phyloP scores from a whole-genome alignment of 371 early-diverging fungal genomes.

The Capillidium rhysosporum region DNA sequence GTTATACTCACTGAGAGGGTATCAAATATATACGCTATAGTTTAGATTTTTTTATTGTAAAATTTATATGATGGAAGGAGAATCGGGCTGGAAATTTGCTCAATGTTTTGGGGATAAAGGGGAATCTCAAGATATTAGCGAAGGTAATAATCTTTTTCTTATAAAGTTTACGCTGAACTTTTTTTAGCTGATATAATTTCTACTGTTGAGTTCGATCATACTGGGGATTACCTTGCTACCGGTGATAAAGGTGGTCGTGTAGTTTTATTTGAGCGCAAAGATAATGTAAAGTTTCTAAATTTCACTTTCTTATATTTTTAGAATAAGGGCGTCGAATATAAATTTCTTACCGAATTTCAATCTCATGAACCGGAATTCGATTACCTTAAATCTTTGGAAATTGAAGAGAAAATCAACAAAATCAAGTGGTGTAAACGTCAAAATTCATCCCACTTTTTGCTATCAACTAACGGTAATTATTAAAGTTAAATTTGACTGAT shows the following conservation, averaged over 20 bases:
- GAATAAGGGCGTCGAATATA: slow-evolving; percentile 98
- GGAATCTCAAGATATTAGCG: slow-evolving; percentile 91
- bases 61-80: slow-evolving; percentile 17
- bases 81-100: slow-evolving; percentile 83
- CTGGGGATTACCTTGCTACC: slow-evolving; percentile 92
- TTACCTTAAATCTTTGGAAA: slow-evolving; percentile 97
- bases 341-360: slow-evolving; percentile 96
- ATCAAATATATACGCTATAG: no score
- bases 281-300: slow-evolving; percentile 45
- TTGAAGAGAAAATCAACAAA: slow-evolving; percentile 98
- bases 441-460: slow-evolving; percentile 86
- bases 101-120: slow-evolving; percentile 99
- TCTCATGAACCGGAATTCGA: slow-evolving; percentile 99
- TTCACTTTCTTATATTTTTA: slow-evolving; percentile 13
- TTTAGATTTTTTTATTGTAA: no score
- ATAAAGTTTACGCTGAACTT: background rate
- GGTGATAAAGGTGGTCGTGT: slow-evolving; percentile 96
- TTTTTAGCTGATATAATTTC: slow-evolving; percentile 91
- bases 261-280: slow-evolving; percentile 90
- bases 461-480: slow-evolving; percentile 83
- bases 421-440: slow-evolving; percentile 93
- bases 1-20: no score
- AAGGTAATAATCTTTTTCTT: slow-evolving; percentile 39
- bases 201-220: slow-evolving; percentile 92
- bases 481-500: background rate